Evolutionary conservation across 2,329 filamentous ascomycete species (phyloP), one percentile per base, ranked within the genome.

Genomic region (Xylaria multiplex): DNA sequence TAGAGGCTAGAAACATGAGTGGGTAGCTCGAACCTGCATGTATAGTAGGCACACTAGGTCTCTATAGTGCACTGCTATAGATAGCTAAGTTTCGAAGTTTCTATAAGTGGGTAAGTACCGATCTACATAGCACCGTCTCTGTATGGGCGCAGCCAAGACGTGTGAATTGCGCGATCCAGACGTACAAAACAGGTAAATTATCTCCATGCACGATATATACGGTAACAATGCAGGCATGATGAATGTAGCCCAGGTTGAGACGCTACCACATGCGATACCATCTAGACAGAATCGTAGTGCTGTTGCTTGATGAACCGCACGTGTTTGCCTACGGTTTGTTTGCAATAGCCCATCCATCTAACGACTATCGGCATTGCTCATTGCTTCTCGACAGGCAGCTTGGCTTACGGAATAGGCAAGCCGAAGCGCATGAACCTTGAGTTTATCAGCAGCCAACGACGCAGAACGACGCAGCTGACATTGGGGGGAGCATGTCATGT

Each of bases 371-470:
- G 22, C 37, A 32, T 19, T 35, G 52, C 32, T 40, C 13, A 27
- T 6, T 2, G 37, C 9, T 14, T 40, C 37, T 14, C 9, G 9
- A n/a, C n/a, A 14, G 22, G 19, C 22, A 22, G 57, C 22, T 48
- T 24, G 49, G 49, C 59, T 54, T 54, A 48, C 50, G 27, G 40
- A 54, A 54, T 27, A 54, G 59, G 59, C 37, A 61, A 54, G 49
- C 59, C 50, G 59, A 61, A 54, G 37, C 24, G 49, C 35, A 49
- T 19, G 16, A 35, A n/a, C 27, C 55, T 48, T 22, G 30, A 37
- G 55, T 48, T 43, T 24, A 62, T 22, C 43, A 53, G 40, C 53
- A 52, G 37, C 63, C 35, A 19, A 19, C 19, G 19, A 19, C 19
- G 19, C 19, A 19, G 19, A 19, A 62, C 46, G 22, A n/a, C 60